Base-by-base conservation (phyloP, 2,329 filamentous ascomycete genomes). In the Xylariomycetidae sp. region DNA sequence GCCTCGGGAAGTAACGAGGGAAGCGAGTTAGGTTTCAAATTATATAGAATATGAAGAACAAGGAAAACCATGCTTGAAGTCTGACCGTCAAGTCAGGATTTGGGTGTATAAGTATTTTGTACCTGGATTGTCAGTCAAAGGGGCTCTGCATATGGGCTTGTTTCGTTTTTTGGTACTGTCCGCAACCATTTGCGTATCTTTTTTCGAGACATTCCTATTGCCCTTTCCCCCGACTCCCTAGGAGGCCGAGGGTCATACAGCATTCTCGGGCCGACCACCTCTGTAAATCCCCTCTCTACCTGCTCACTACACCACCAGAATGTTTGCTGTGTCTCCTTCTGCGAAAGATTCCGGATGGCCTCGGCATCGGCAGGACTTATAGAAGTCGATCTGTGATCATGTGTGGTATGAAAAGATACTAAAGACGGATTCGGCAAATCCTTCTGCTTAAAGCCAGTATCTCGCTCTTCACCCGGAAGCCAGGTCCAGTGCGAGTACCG, bases 231-330 rank as follows among this genome's bases (percentile, higher is more conserved):
- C n/a, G n/a, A n/a, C n/a, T n/a, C n/a, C n/a, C n/a, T n/a, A n/a
- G n/a, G n/a, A n/a, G n/a, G n/a, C n/a, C n/a, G 30, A 31, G 26
- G 15, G 20, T 23, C 20, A 23, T 23, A 23, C n/a, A 23, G 8
- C 20, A 8, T 8, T 8, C 8, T n/a, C n/a, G 20, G 20, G n/a
- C 20, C 20, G n/a, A 23, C 20, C 8, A 23, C n/a, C 8, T 23
- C 20, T n/a, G 20, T 23, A n/a, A 23, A 23, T 8, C 20, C 20
- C n/a, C n/a, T n/a, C n/a, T 23, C 20, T 23, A 23, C 20, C n/a
- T 23, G 20, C 20, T 23, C 8, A 8, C 8, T 8, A n/a, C 20
- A 23, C 20, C 20, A 23, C 8, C n/a, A 8, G 20, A 23, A 23
- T 8, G n/a, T 23, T 23, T 23, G 20, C 20, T 23, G 20, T 8